A percentile compares a stretch with the other conserved stretches of the same genome.
These are phyloP conservation scores for Irpex sp. DNA, from an alignment of 1,284 basidiomycete genomes.

Conservation along the genomic window DNA sequence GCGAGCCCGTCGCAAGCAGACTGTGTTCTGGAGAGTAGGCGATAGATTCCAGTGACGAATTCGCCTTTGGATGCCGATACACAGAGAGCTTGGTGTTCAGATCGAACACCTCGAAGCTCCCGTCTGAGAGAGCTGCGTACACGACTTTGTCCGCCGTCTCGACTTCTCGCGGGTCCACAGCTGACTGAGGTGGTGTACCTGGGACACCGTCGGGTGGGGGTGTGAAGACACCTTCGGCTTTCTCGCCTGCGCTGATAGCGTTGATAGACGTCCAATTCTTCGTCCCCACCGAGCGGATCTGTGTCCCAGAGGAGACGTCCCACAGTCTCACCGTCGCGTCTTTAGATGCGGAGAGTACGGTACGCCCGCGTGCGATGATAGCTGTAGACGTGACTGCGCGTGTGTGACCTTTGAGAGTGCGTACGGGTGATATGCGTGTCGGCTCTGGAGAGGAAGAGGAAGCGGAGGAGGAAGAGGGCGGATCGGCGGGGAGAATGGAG, in stretches of 20 bases:
- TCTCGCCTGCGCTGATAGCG: slow-evolving; percentile 39
- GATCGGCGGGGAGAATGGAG: slow-evolving; percentile 54
- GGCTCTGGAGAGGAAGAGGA: slow-evolving; percentile 14
- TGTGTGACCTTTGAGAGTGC: slow-evolving; percentile 65
- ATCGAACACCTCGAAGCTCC: slow-evolving; percentile 54
- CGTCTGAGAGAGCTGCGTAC: slow-evolving; percentile 54
- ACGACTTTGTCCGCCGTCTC: slow-evolving; percentile 44
- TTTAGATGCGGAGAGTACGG: slow-evolving; percentile 55
- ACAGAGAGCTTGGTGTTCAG: slow-evolving; percentile 43
- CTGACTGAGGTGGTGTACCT: not conserved
- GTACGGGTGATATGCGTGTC: slow-evolving; percentile 36
- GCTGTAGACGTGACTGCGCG: slow-evolving; percentile 54
- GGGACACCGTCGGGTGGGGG: slow-evolving; percentile 16
- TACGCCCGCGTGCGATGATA: slow-evolving; percentile 60
- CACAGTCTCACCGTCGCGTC: slow-evolving; percentile 72
- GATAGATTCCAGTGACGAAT: slow-evolving; percentile 44
- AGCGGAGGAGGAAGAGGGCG: slow-evolving; percentile 24
- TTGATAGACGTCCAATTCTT: slow-evolving; percentile 36
- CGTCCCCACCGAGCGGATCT: slow-evolving; percentile 37
- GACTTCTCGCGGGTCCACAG: slow-evolving; percentile 37
- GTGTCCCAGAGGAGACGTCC: slow-evolving; percentile 58
- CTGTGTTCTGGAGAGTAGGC: slow-evolving; percentile 35
- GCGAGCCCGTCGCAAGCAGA: slow-evolving; percentile 59
- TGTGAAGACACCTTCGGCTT: slow-evolving; percentile 13
- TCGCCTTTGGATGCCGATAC: slow-evolving; percentile 20